Percentiles rank a stretch among this genome's conserved stretches.
Conservation (phyloP, 805 yeast species). For the Ogataea henricii region DNA sequence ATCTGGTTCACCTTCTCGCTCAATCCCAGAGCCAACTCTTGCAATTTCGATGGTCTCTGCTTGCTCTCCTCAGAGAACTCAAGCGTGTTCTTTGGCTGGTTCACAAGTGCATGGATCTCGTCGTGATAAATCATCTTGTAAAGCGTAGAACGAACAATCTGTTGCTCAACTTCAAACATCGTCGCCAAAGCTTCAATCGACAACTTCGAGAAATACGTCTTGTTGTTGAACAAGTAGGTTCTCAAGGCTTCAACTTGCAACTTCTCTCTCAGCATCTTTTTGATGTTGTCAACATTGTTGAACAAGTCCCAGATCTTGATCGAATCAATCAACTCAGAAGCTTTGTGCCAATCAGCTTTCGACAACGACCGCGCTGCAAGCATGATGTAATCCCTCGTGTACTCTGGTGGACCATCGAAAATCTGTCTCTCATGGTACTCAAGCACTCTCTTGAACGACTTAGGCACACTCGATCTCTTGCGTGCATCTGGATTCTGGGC, state of each 20-base stretch:
- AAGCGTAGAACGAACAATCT: slow-evolving; percentile 61
- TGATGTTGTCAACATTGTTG: slow-evolving; percentile 66
- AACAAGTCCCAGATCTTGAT: slow-evolving; percentile 87
- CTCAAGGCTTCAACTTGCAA: slow-evolving; percentile 89
- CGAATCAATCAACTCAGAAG: slow-evolving; percentile 68
- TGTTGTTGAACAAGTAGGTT: slow-evolving; percentile 88
- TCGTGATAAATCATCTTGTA: slow-evolving; percentile 75
- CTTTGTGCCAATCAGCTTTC: slow-evolving; percentile 85
- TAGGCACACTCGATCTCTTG: slow-evolving; percentile 52
- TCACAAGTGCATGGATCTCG: slow-evolving; percentile 76
- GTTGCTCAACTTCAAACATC: slow-evolving; percentile 63
- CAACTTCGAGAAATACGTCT: slow-evolving; percentile 71
- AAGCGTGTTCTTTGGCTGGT: slow-evolving; percentile 62
- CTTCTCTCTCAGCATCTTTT: slow-evolving; percentile 71
- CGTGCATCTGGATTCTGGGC: slow-evolving; percentile 74
- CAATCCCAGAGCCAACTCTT: slow-evolving; percentile 81
- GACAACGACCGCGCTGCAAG: slow-evolving; percentile 88
- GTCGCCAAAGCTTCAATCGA: slow-evolving; percentile 65
- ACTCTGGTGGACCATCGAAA: slow-evolving; percentile 97
- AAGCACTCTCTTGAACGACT: slow-evolving; percentile 86
- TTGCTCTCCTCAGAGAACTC: slow-evolving; percentile 69
- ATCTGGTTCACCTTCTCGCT: slow-evolving; percentile 78
- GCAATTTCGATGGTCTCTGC: slow-evolving; percentile 74
- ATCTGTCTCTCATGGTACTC: slow-evolving; percentile 93
- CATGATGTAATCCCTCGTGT: slow-evolving; percentile 89